phyloP scores from a whole-genome alignment of 2,329 filamentous ascomycete species.

The Colletotrichum musicola region DNA sequence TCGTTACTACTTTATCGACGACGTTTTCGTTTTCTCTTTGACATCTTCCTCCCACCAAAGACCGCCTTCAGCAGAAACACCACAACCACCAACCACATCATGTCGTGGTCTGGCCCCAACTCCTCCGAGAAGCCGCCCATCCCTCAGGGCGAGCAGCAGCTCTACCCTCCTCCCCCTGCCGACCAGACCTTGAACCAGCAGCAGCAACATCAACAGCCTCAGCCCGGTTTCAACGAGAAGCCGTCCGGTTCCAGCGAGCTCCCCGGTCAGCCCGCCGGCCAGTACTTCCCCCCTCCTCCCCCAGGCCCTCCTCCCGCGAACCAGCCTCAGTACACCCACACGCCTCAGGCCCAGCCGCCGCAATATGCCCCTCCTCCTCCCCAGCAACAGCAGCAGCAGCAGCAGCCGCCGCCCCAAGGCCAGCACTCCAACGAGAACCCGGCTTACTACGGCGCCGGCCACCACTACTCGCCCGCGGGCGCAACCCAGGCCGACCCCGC shows the following conservation, averaged over 20 bases:
- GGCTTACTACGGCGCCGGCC: conserved; percentile 31
- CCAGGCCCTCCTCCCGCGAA: conserved; percentile 32
- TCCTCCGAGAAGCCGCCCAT: conserved; percentile 39
- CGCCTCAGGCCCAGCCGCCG: conserved; percentile 23
- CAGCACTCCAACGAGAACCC: conserved; percentile 34
- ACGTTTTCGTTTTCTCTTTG: not conserved
- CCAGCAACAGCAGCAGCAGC: not conserved
- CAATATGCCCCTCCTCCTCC: conserved; percentile 3
- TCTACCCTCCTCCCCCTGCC: conserved; percentile 35
- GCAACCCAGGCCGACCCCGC: conserved; percentile 21
- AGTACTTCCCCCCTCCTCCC: conserved; percentile 39
- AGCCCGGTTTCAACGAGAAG: conserved; percentile 20
- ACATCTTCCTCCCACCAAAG: not conserved
- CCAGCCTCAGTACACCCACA: conserved; percentile 32
- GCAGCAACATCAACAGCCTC: conserved; percentile 14
- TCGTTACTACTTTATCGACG: not conserved
- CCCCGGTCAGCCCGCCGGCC: conserved; percentile 18
- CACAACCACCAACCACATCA: conserved; percentile 5
- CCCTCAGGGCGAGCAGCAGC: conserved; percentile 30
- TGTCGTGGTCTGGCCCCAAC: conserved; percentile 31
- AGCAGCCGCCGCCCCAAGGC: conserved; percentile 4
- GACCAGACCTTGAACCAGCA: conserved; percentile 14
- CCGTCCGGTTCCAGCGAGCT: conserved; percentile 27
- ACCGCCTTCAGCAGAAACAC: not conserved
- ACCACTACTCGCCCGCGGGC: conserved; percentile 24